Conservation (phyloP, 1,139 yeast species). For the Saccharomyces hybrid region DNA sequence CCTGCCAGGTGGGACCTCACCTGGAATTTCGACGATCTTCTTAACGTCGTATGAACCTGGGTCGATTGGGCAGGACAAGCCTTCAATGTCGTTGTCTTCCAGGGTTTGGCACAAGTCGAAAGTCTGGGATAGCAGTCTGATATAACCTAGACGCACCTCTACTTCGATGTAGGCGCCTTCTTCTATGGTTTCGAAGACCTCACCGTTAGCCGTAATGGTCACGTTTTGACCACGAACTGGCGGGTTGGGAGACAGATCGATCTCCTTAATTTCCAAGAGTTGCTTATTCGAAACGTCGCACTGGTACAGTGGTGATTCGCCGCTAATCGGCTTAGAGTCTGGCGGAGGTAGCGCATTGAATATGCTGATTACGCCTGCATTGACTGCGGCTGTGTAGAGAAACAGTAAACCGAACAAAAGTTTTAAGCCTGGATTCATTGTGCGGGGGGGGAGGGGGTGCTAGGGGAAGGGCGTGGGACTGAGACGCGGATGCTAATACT, state of each 20-base stretch:
- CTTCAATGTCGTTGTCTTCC: conserved; percentile 63
- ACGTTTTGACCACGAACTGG: conserved; percentile 75
- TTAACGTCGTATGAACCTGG: conserved; percentile 59
- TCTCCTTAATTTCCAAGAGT: conserved; percentile 50
- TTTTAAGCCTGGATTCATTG: background rate
- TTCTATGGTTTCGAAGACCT: conserved; percentile 45
- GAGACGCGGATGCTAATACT: background rate
- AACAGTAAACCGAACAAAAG: background rate
- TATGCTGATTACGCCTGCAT: background rate
- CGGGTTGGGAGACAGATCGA: conserved; percentile 73
- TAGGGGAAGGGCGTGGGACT: background rate
- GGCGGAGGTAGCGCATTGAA: background rate
- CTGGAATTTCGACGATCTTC: conserved; percentile 75
- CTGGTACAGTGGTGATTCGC: conserved; percentile 72
- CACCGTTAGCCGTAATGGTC: conserved; percentile 70
- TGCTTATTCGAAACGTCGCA: conserved; percentile 66
- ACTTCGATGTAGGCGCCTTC: conserved; percentile 93
- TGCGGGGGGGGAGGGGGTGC: background rate
- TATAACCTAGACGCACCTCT: conserved; percentile 86
- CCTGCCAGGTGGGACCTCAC: conserved; percentile 93
- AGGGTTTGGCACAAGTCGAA: conserved; percentile 86
- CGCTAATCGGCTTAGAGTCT: conserved; percentile 66
- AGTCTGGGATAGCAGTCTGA: conserved; percentile 74
- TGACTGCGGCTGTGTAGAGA: background rate
- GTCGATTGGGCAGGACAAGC: conserved; percentile 59